Conservation (phyloP, 169 alveolate species). For the Amoebophrya sp. region DNA sequence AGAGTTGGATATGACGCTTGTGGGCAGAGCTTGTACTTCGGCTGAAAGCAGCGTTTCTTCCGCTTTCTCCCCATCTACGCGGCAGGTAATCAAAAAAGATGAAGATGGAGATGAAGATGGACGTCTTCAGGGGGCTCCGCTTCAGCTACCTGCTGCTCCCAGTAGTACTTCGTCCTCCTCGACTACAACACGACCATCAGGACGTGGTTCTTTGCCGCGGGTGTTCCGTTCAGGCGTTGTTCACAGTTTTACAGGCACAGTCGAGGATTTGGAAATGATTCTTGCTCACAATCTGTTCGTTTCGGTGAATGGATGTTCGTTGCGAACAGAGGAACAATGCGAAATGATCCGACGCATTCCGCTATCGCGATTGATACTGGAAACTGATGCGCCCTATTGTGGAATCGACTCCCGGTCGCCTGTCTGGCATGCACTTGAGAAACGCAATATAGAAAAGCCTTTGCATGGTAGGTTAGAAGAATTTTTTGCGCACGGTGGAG, state of each 20-base stretch:
- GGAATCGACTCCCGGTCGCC: not conserved
- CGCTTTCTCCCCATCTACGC: too few species aligned
- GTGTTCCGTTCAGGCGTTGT: conserved; percentile 9
- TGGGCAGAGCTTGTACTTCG: not conserved
- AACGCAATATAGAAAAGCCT: too few species aligned
- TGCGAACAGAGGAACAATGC: not conserved
- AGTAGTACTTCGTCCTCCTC: too few species aligned
- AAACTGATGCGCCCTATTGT: conserved; percentile 6
- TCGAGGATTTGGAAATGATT: not conserved
- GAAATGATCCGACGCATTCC: not conserved
- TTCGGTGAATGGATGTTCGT: not conserved
- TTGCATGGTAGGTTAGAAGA: too few species aligned
- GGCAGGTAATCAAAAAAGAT: not conserved
- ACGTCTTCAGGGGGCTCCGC: not conserved
- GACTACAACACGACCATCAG: not conserved
- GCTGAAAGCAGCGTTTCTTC: not conserved
- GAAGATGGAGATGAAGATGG: not conserved
- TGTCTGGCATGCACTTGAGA: not conserved
- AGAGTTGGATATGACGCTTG: not conserved
- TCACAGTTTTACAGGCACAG: not conserved
- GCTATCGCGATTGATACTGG: not conserved
- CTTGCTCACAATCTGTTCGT: not conserved
- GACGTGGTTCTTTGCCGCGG: not conserved
- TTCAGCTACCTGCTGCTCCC: not conserved
- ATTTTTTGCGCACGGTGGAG: too few species aligned